phyloP scores from a whole-genome alignment of 164 flowering plant genomes.

The Vitis amurensis region DNA sequence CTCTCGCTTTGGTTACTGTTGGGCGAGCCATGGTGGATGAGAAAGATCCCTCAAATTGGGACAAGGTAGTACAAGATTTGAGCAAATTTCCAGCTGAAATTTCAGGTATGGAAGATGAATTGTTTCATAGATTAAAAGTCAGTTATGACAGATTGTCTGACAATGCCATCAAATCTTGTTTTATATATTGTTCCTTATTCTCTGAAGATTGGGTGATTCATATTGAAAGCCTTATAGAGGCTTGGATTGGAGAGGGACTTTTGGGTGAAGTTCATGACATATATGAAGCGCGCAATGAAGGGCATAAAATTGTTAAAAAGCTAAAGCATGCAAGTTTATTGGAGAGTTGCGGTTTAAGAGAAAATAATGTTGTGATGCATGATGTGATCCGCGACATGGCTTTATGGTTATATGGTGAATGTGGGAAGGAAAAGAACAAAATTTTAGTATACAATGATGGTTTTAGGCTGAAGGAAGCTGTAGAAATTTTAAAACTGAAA shows the following conservation, averaged over 20 bases:
- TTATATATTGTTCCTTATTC: constrained; percentile 11
- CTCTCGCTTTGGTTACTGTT: constrained; percentile 14
- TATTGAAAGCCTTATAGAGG: not conserved
- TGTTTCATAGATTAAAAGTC: constrained; percentile 1
- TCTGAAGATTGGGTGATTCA: not conserved
- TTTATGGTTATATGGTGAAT: constrained; percentile 1
- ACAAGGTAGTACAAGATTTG: not conserved
- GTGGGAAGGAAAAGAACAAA: not conserved
- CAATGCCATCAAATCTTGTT: constrained; percentile 3
- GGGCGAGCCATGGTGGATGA: constrained; percentile 13
- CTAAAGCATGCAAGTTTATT: constrained; percentile 7
- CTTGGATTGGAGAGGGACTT: constrained; percentile 18
- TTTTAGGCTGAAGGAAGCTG: not conserved
- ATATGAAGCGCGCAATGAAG: not conserved
- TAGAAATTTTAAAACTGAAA: not conserved
- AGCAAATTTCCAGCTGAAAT: constrained; percentile 1
- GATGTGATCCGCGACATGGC: constrained; percentile 17
- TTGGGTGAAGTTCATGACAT: constrained; percentile 3
- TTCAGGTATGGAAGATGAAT: constrained; percentile 7
- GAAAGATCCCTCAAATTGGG: constrained; percentile 16
- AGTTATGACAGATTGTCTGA: constrained; percentile 11
- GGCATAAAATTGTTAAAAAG: not conserved
- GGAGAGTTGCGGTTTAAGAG: not conserved
- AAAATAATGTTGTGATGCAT: constrained; percentile 6
- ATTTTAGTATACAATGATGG: not conserved